Evolutionary conservation across 1,139 yeast species (phyloP).

Genomic region (Blastobotrys arbuscula): DNA sequence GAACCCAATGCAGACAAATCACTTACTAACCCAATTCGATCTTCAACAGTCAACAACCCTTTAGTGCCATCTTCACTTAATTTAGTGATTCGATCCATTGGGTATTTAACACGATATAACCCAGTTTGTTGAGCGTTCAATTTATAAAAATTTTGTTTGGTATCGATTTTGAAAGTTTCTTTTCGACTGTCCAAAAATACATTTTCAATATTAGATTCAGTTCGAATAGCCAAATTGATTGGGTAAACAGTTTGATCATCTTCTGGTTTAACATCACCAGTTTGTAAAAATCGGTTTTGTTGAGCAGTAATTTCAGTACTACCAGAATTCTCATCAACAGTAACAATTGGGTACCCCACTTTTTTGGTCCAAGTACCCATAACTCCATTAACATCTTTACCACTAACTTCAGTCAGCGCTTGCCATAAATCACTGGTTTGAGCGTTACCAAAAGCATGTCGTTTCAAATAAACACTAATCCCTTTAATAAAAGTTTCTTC

Average conservation of each 20-base stretch:
- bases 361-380: constrained; percentile 60
- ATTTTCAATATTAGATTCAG: constrained; percentile 61
- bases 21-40: constrained; percentile 79
- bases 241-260: constrained; percentile 60
- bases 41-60: constrained; percentile 69
- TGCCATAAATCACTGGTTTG: constrained; percentile 56
- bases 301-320: constrained; percentile 32
- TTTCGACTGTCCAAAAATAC: constrained; percentile 52
- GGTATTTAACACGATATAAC: constrained; percentile 73
- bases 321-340: constrained; percentile 35
- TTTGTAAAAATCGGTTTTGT: constrained; percentile 52
- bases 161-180: constrained; percentile 36
- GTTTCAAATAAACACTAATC: constrained; percentile 59
- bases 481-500: constrained; percentile 62
- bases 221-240: constrained; percentile 71
- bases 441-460: constrained; percentile 53
- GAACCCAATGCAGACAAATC: constrained; percentile 71
- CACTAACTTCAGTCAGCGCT: constrained; percentile 50
- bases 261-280: constrained; percentile 48
- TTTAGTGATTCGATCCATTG: constrained; percentile 66
- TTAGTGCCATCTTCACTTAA: constrained; percentile 64
- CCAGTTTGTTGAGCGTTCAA: constrained; percentile 81
- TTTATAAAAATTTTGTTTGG: constrained; percentile 58
- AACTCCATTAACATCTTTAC: constrained; percentile 47
- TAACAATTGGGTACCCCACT: constrained; percentile 59